phyloP scores from a whole-genome alignment of 345 rosid genomes.

The Populus alba region DNA sequence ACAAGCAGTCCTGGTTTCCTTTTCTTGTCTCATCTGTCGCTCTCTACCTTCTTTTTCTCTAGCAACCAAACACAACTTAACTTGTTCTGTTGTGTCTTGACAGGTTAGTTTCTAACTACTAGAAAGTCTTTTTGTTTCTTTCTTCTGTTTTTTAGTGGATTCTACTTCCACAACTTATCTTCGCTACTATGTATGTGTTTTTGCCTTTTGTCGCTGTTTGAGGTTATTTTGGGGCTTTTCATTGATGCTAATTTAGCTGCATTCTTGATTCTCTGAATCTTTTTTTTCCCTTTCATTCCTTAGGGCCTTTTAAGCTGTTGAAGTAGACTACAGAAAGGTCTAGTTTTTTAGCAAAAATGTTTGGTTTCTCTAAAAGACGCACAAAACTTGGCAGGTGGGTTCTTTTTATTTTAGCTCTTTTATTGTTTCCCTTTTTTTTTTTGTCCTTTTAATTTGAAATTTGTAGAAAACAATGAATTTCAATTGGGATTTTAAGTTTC shows the following conservation, averaged over 20 bases:
- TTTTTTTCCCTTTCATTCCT: background rate
- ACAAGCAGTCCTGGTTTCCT: background rate
- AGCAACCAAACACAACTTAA: constrained; percentile 4
- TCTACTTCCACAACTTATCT: background rate
- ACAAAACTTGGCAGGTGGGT: constrained; percentile 91
- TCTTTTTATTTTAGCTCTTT: background rate
- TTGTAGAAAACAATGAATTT: background rate
- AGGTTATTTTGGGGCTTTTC: background rate
- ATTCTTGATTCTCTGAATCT: background rate
- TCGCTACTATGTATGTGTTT: background rate
- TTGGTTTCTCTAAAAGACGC: constrained; percentile 78
- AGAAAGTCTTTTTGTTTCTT: background rate
- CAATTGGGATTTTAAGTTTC: background rate
- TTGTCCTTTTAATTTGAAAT: background rate
- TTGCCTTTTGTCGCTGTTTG: background rate
- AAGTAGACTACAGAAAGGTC: background rate
- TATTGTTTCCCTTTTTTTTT: no score
- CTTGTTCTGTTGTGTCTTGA: constrained; percentile 5
- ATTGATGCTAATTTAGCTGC: background rate
- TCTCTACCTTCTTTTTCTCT: background rate
- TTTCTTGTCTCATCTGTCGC: background rate
- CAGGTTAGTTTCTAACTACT: constrained; percentile 1
- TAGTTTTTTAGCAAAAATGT: constrained; percentile 49
- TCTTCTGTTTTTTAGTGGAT: background rate
- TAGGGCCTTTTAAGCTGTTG: constrained; percentile 6